Conservation (phyloP, 2,329 filamentous ascomycete genomes). For the Sporothrix inflata region DNA sequence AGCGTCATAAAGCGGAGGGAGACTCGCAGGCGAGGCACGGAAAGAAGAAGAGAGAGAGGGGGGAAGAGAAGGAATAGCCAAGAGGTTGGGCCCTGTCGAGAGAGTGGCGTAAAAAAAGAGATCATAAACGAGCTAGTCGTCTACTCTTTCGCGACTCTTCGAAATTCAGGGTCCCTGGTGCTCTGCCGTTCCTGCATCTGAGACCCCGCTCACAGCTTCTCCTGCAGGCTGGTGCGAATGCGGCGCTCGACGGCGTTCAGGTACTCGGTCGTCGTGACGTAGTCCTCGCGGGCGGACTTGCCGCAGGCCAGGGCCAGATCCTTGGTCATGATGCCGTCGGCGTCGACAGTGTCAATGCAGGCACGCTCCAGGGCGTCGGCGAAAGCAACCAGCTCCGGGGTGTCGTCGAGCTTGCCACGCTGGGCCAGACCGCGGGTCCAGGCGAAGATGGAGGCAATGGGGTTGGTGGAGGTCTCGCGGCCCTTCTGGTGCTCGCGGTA, state of each 20-base stretch:
- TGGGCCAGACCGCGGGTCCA: constrained; percentile 95
- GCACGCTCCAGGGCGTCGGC: constrained; percentile 91
- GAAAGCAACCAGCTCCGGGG: constrained; percentile 89
- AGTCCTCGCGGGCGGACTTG: constrained; percentile 79
- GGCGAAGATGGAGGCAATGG: constrained; percentile 97
- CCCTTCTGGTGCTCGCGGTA: constrained; percentile 99
- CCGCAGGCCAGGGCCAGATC: constrained; percentile 94
- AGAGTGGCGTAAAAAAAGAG: neutral
- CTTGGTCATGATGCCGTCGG: constrained; percentile 98
- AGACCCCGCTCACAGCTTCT: constrained; percentile 64
- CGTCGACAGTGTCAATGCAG: constrained; percentile 90
- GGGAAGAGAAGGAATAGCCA: neutral
- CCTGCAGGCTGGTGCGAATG: constrained; percentile 77
- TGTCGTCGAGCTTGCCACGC: constrained; percentile 88
- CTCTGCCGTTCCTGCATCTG: neutral
- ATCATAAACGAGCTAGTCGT: neutral
- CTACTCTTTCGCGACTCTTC: neutral
- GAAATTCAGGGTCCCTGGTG: neutral
- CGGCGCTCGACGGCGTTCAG: constrained; percentile 88
- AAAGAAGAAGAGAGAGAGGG: neutral
- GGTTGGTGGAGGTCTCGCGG: constrained; percentile 95
- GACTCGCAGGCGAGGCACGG: neutral
- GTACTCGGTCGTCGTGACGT: constrained; percentile 92
- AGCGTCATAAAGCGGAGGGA: neutral
- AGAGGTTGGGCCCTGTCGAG: neutral